A percentile compares a stretch with the other conserved stretches of the same genome.
Evolutionary conservation across 2,329 filamentous ascomycete species (phyloP).

Genomic region (Hymenoscyphus infarciens): DNA sequence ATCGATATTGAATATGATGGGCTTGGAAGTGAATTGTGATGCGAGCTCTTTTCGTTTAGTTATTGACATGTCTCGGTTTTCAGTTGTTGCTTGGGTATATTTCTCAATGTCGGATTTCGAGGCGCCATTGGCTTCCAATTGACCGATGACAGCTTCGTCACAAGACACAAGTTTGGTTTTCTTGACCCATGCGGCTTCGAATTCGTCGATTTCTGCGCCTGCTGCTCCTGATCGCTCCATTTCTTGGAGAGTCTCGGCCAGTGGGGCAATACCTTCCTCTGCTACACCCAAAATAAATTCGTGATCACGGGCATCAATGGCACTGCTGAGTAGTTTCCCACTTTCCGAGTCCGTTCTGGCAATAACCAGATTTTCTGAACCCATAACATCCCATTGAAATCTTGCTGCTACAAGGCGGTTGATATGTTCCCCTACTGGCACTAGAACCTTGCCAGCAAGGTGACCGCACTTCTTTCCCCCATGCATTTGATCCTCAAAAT

Average conservation of each 20-base stretch:
- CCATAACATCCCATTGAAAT: conserved; percentile 99
- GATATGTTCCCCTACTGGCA: conserved; percentile 92
- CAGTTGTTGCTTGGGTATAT: conserved; percentile 60
- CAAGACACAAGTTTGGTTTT: conserved; percentile 81
- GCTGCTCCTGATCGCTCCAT: conserved; percentile 82
- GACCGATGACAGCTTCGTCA: conserved; percentile 80
- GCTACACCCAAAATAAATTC: conserved; percentile 92
- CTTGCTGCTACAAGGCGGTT: conserved; percentile 87
- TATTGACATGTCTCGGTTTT: conserved; percentile 72
- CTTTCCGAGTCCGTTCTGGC: conserved; percentile 95
- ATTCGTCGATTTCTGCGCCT: conserved; percentile 77
- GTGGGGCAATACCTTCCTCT: conserved; percentile 67
- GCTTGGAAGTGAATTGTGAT: conserved; percentile 59
- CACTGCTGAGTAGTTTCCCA: conserved; percentile 82
- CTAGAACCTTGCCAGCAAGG: conserved; percentile 90
- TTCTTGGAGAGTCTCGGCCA: conserved; percentile 82
- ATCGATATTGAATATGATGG: conserved; percentile 85
- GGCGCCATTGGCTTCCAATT: conserved; percentile 65
- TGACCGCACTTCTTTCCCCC: conserved; percentile 99
- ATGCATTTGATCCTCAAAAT: conserved; percentile 97
- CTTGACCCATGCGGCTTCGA: conserved; percentile 86
- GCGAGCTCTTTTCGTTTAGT: conserved; percentile 73
- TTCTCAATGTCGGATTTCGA: conserved; percentile 59
- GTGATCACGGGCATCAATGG: conserved; percentile 91
- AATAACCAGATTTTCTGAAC: conserved; percentile 88